Base-by-base conservation (phyloP, 768 basidiomycete genomes). In the Ramaria sp. region DNA sequence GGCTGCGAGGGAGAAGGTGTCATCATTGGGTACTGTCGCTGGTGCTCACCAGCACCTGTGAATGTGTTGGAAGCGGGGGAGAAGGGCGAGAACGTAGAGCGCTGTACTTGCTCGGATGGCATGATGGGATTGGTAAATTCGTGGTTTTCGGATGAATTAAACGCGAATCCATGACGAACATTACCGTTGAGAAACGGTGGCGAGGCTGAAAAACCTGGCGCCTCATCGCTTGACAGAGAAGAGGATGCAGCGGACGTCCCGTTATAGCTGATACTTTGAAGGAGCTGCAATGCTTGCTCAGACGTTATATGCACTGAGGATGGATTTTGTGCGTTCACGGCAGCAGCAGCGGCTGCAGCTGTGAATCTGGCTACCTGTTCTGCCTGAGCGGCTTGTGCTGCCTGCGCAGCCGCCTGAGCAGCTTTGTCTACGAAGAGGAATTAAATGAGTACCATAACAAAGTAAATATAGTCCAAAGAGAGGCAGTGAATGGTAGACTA, bases 351-450 rank as follows among this genome's bases (percentile, higher is more conserved):
- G 34, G 71, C 66, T 54, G 86, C 83, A 39, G 87, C 82, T 24
- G 85, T 37, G 30, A 56, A 47, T 46, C 54, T 27, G 6, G 41
- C 45, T 19, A 33, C 24, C 43, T 56, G 54, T 48, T 56, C 84
- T 13, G 84, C 80, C 66, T 90, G 88, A 7, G 86, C 83, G 13
- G 82, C 83, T 63, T n/a, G 71, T 68, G 57, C 57, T 24, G 49
- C 50, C 59, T 90, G 88, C 7, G 88, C 90, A 17, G 90, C 90
- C 3, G 90, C 90, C 67, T 91, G 90, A 4, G 90, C 89, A 17
- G 90, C 90, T 75, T 92, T 92, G 68, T 91, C 90, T 91, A 59
- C 30, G 58, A 39, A 12, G 48, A 51, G 30, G 2, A 24, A 17
- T 17, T 27, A 37, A 6, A 4, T 56, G 31, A 2, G 27, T 3